Base-by-base conservation (phyloP, 148 eudicot genomes). In the Vaccinium myrtillus region DNA sequence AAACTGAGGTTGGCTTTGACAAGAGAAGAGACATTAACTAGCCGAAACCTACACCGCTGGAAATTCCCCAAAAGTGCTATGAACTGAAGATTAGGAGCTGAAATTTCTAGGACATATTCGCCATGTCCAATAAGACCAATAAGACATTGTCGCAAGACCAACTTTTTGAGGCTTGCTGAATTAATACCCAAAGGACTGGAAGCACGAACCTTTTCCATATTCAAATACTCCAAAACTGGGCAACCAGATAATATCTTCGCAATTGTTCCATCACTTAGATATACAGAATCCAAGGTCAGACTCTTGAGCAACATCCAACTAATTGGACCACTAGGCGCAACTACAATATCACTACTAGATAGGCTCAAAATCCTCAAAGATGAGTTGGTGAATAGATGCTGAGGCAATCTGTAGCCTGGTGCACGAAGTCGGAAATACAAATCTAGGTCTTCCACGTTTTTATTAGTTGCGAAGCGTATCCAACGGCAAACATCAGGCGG, bases 381-480 rank as follows among this genome's bases (percentile, higher is more conserved):
- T 30, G 76, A 71, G 48, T 32, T 32, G 76, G 49, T 71, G 76
- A 71, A 71, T 14, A 71, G 48, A 71, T 71, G 76, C 76, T 71
- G 76, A 71, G 76, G 76, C 49, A 71, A 71, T 36, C 21, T 14
- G 43, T 15, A 1, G 46, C 0, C 18, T 23, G 14, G 6, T 27
- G 1, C 1, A 69, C 11, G 0, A 12, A 1, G 1, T 69, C 48
- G 48, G 5, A 36, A 30, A 4, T 36, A 6, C 8, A 36, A 71
- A 36, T 9, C 15, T 30, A 71, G 76, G 46, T 71, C 48, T 71
- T 71, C 76, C 49, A 71, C 76, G 9, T 15, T 71, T 6, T 32
- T 71, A 7, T 14, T 18, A 12, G 48, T 32, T 1, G 49, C 11
- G 10, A 71, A 71, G 76, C 49, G 49, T 30, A 71, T 71, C 76